Evolutionary conservation across 345 rosid species (phyloP).

Genomic region (Heritiera littoralis): DNA sequence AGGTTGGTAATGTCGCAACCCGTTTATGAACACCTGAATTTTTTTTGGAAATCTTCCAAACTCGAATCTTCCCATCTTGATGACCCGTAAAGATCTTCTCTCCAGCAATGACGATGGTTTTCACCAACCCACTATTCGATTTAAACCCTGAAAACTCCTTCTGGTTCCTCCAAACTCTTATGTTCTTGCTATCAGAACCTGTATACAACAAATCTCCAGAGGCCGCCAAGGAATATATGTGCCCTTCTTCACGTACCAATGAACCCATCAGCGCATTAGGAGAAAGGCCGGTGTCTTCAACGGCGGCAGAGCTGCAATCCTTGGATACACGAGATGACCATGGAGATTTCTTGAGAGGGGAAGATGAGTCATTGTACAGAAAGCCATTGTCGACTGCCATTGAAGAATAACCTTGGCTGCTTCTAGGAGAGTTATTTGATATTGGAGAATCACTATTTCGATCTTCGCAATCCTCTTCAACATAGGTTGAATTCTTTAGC

Average conservation of each 20-base stretch:
- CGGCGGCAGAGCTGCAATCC: not conserved
- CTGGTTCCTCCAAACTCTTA: slow-evolving; percentile 86
- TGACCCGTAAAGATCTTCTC: slow-evolving; percentile 78
- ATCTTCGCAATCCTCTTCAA: slow-evolving; percentile 15
- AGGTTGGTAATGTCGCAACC: slow-evolving; percentile 64
- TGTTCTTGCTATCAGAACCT: slow-evolving; percentile 88
- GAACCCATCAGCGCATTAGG: slow-evolving; percentile 72
- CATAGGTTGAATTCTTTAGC: slow-evolving; percentile 29
- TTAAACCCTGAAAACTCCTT: slow-evolving; percentile 74
- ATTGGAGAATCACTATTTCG: not conserved
- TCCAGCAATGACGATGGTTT: slow-evolving; percentile 67
- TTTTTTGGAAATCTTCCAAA: slow-evolving; percentile 67
- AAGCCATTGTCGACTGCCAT: slow-evolving; percentile 29
- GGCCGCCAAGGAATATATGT: slow-evolving; percentile 80
- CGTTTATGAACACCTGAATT: slow-evolving; percentile 52
- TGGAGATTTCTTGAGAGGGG: slow-evolving; percentile 62
- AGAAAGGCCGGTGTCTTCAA: slow-evolving; percentile 17
- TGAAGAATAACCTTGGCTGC: slow-evolving; percentile 15
- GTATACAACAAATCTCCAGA: slow-evolving; percentile 70
- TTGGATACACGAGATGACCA: slow-evolving; percentile 47
- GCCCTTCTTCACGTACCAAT: slow-evolving; percentile 84
- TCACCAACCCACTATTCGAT: slow-evolving; percentile 80
- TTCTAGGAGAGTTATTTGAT: not conserved
- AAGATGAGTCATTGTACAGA: slow-evolving; percentile 25
- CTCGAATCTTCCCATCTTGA: slow-evolving; percentile 88